Evolutionary conservation across 441 rosid genomes (phyloP).

Genomic region (Francoa sonchifolia): DNA sequence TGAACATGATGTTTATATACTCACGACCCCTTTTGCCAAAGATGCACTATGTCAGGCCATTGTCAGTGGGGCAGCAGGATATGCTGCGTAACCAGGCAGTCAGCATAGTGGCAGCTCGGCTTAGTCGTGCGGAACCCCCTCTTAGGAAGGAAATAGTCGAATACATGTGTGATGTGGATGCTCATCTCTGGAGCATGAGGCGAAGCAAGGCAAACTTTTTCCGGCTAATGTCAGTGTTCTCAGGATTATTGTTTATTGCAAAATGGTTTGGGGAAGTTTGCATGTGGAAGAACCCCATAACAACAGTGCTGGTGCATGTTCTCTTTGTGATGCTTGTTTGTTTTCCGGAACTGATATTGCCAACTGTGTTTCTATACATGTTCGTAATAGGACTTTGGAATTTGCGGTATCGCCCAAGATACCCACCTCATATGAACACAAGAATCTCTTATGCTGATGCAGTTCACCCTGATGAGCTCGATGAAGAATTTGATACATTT

Average conservation of each 20-base stretch:
- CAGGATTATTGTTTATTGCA: slow-evolving; percentile 40
- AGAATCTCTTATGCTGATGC: slow-evolving; percentile 59
- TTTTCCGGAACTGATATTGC: slow-evolving; percentile 68
- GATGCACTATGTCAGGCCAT: slow-evolving; percentile 76
- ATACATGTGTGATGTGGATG: slow-evolving; percentile 70
- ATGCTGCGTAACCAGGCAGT: slow-evolving; percentile 70
- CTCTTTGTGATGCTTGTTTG: slow-evolving; percentile 53
- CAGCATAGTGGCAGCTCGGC: slow-evolving; percentile 67
- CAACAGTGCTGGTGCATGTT: slow-evolving; percentile 45
- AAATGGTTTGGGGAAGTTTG: slow-evolving; percentile 76
- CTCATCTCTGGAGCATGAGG: slow-evolving; percentile 95
- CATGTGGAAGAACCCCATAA: slow-evolving; percentile 65
- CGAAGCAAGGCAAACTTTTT: slow-evolving; percentile 84
- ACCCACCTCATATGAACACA: slow-evolving; percentile 83
- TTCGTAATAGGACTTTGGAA: slow-evolving; percentile 72
- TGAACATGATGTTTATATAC: slow-evolving; percentile 42
- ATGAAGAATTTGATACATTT: slow-evolving; percentile 77
- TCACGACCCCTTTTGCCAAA: slow-evolving; percentile 68
- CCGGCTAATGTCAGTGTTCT: slow-evolving; percentile 58
- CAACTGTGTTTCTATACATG: slow-evolving; percentile 64
- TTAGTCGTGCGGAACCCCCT: slow-evolving; percentile 83
- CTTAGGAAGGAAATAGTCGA: slow-evolving; percentile 69
- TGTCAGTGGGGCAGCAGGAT: slow-evolving; percentile 65
- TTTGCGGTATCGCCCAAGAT: slow-evolving; percentile 46
- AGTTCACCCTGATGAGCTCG: slow-evolving; percentile 67